Conservation (phyloP, 2,329 filamentous ascomycete species). For the Magnaporthales sp. region DNA sequence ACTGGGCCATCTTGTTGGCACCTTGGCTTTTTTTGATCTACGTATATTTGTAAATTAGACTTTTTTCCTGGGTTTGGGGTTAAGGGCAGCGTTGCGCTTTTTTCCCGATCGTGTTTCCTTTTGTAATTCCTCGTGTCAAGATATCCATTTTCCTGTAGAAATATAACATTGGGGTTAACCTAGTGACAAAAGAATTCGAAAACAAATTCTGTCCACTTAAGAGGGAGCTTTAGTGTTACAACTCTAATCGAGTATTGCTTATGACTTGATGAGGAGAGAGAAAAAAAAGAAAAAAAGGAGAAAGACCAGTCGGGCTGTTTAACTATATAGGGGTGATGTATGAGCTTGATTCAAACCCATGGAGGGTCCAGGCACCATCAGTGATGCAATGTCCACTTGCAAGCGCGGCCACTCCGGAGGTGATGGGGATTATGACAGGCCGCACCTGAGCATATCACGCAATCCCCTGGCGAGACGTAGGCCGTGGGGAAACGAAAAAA, state of each 20-base stretch:
- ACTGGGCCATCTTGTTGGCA: neutral
- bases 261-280: neutral
- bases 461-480: too few species aligned
- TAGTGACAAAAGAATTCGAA: too few species aligned
- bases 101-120: neutral
- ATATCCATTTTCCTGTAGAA: neutral
- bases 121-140: neutral
- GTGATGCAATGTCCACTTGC: too few species aligned
- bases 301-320: too few species aligned
- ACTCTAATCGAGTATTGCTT: neutral
- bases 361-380: neutral
- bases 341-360: neutral
- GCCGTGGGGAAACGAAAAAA: neutral
- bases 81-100: neutral
- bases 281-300: too few species aligned
- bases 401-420: too few species aligned
- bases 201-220: too few species aligned
- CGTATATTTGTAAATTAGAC: neutral
- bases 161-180: neutral
- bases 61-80: neutral
- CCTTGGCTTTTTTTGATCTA: neutral
- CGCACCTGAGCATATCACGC: too few species aligned
- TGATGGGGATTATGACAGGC: too few species aligned
- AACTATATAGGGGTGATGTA: too few species aligned
- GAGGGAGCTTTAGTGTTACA: neutral